Conservation (phyloP, 2,329 filamentous ascomycete genomes). For the Ophiocordyceps camponoti-leonardi region DNA sequence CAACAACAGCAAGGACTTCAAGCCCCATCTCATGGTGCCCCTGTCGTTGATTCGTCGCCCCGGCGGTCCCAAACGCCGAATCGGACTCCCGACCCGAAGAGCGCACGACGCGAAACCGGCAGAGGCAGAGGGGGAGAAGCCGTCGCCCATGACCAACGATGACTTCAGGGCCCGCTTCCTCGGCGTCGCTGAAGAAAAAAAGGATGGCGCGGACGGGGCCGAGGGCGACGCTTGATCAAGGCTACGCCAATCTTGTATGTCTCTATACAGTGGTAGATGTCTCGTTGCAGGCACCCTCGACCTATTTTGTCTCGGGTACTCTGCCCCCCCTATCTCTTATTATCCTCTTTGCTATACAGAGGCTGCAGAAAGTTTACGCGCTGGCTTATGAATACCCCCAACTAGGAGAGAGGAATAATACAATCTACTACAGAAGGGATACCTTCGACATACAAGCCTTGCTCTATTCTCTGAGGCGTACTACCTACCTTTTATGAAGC, state of each 20-base stretch:
- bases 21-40: slow-evolving; percentile 23
- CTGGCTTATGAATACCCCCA: no score
- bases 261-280: neutral
- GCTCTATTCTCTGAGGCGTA: no score
- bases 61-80: slow-evolving; percentile 22
- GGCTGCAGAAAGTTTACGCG: no score
- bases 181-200: slow-evolving; percentile 3
- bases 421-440: no score
- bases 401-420: no score
- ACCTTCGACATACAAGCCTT: no score
- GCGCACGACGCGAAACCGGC: slow-evolving; percentile 6
- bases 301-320: neutral
- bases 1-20: slow-evolving; percentile 3
- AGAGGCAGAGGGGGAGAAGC: slow-evolving; percentile 11
- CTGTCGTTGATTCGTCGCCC: slow-evolving; percentile 20
- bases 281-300: neutral
- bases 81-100: slow-evolving; percentile 20
- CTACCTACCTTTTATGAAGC: no score
- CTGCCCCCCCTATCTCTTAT: neutral
- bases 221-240: neutral
- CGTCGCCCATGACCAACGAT: slow-evolving; percentile 32
- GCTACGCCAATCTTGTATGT: neutral
- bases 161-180: slow-evolving; percentile 40
- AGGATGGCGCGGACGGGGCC: slow-evolving; percentile 4
- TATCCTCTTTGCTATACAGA: no score